phyloP scores from a whole-genome alignment of 495 filamentous ascomycete genomes.

The Aspergillus ellipticus region DNA sequence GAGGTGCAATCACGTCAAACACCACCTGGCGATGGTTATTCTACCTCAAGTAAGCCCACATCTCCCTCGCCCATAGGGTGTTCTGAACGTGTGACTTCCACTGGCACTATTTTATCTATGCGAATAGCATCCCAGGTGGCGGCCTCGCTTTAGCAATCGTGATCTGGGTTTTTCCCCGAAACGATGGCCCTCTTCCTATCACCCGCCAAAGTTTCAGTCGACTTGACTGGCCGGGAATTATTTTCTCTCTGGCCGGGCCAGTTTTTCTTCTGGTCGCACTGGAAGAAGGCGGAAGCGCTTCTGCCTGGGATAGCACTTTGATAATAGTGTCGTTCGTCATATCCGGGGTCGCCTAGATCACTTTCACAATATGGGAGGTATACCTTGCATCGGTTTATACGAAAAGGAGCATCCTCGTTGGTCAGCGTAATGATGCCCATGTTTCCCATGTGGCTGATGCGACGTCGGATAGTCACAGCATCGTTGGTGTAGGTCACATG shows the following conservation, averaged over 20 bases:
- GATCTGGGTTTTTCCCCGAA: neutral
- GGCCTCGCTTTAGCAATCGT: neutral
- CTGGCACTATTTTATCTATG: no score
- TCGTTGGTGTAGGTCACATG: no score
- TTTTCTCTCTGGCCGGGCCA: neutral
- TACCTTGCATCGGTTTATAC: no score
- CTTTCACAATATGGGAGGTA: no score
- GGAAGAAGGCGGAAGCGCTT: neutral
- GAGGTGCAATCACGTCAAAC: constrained; percentile 4
- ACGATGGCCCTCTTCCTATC: neutral
- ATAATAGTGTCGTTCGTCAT: no score
- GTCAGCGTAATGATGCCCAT: no score
- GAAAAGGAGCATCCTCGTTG: no score
- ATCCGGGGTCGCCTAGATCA: no score
- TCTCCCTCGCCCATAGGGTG: neutral
- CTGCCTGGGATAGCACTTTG: neutral
- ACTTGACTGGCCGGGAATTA: neutral
- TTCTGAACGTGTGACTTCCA: neutral
- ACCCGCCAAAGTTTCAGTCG: neutral
- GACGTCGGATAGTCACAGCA: no score
- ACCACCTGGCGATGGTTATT: constrained; percentile 11
- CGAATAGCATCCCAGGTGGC: neutral
- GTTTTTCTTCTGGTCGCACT: constrained; percentile 4
- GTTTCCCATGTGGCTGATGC: no score
- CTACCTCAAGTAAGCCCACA: constrained; percentile 1